Base-by-base conservation (phyloP, 1,139 yeast genomes). In the Saccharomyces pastorianus region DNA sequence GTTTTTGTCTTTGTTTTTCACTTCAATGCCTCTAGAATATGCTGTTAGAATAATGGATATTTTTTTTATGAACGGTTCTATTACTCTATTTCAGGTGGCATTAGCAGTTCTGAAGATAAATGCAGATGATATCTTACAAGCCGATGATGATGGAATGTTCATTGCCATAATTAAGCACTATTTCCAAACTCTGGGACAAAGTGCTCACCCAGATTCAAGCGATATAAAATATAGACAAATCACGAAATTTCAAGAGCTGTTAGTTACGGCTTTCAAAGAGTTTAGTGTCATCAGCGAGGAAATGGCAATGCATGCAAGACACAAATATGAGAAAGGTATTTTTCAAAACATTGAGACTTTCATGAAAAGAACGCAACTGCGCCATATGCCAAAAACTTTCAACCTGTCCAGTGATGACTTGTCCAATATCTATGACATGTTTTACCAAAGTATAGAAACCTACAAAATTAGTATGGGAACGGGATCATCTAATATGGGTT, bases 31-130 rank as follows among this genome's bases (percentile, higher is more conserved):
- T 0, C 74, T 95, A 61, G 91, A 89, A 5, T 91, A 83, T 73
- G 97, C 99, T 2, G 89, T 90, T 64, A 76, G 99, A 67, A 87
- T 95, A 53, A 79, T 93, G 65, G 99, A 95, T 70, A 86, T 91
- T 26, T 87, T 95, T 67, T 88, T 95, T 70, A 76, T 89, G 55
- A 93, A 90, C 67, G 99, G 99, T 0, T 84, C 96, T 5, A 85
- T 84, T 59, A 85, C 95, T 0, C 73, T 95, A 38, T 95, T 95
- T 70, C 99, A 95, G 70, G 95, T 93, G 11, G 96, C 96, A 0
- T 73, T 95, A 59, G 99, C 97, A 0, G 82, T 93, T 28, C 72
- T 95, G 54, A 82, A 91, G 59, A 76, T 91, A 47, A 91, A 91
- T 64, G 96, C 96, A 0, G 97, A 90, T 59, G 86, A 82, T 58